Evolutionary conservation across 257 asterid genomes (phyloP).

Genomic region (Plantago major): DNA sequence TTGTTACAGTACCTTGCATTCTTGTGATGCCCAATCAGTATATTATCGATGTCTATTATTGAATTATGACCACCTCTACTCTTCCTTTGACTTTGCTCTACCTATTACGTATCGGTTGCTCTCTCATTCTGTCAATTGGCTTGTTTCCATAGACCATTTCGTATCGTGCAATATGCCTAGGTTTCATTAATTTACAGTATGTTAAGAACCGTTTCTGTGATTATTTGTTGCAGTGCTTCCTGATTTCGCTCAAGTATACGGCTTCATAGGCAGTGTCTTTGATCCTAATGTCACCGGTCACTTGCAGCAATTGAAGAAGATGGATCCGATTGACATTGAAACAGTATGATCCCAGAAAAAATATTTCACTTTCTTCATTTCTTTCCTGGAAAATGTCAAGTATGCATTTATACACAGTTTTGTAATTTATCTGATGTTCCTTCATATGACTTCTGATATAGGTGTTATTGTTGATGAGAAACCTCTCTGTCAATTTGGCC

Average conservation of each 20-base stretch:
- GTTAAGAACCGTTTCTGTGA: neutral
- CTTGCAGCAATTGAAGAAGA: conserved; percentile 70
- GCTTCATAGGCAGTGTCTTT: conserved; percentile 87
- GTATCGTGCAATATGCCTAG: no score
- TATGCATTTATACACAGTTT: neutral
- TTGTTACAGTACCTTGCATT: no score
- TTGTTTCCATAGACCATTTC: no score
- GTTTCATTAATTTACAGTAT: no score
- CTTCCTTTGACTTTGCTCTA: conserved; percentile 1
- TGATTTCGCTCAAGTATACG: conserved; percentile 85
- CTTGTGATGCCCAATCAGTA: no score
- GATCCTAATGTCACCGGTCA: conserved; percentile 76
- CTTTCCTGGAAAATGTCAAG: neutral
- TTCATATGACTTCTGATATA: conserved; percentile 24
- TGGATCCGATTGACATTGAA: conserved; percentile 94
- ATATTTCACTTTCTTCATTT: neutral
- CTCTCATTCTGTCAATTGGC: no score
- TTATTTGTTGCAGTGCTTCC: conserved; percentile 71
- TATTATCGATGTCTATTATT: no score
- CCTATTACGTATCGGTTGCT: no score
- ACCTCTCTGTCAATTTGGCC: conserved; percentile 79
- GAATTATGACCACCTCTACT: neutral
- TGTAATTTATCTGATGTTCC: conserved; percentile 2
- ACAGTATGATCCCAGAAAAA: conserved; percentile 56
- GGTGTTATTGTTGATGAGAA: conserved; percentile 85